These are phyloP conservation scores for Tilletiopsis washingtonensis DNA, from an alignment of 1,284 basidiomycete genomes.

Conservation along the genomic window DNA sequence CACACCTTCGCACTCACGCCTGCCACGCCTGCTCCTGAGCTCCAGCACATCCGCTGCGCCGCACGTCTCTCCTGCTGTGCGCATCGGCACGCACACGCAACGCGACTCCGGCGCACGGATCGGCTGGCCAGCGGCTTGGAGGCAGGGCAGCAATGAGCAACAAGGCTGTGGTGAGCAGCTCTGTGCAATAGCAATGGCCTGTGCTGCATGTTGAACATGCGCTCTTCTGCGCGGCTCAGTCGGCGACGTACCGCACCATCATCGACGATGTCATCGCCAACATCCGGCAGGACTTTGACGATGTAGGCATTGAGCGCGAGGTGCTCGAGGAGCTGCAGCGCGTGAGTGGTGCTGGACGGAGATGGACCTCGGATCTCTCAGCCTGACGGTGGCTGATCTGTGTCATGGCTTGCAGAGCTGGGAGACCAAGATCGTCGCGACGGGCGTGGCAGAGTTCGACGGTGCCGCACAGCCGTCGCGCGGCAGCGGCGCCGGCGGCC, in stretches of 20 bases:
- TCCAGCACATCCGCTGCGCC: no score
- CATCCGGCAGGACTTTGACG: slow-evolving; percentile 91
- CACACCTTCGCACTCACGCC: no score
- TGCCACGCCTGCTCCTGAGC: no score
- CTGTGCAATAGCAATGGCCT: background rate
- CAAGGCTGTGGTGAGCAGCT: slow-evolving; percentile 1
- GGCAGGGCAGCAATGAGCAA: slow-evolving; percentile 8
- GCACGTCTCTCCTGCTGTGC: no score
- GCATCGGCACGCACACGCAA: no score
- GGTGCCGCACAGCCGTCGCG: slow-evolving; percentile 48
- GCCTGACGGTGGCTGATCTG: background rate
- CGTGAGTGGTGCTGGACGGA: slow-evolving; percentile 65
- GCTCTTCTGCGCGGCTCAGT: slow-evolving; percentile 54
- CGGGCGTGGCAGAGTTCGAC: slow-evolving; percentile 88
- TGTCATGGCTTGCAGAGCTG: slow-evolving; percentile 67
- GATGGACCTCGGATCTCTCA: no score
- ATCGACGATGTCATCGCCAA: slow-evolving; percentile 90
- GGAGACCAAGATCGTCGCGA: slow-evolving; percentile 84
- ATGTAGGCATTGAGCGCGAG: slow-evolving; percentile 87
- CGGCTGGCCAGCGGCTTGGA: no score
- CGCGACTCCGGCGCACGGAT: no score
- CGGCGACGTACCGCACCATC: slow-evolving; percentile 78
- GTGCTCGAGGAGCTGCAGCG: slow-evolving; percentile 78
- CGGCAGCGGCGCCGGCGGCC: slow-evolving; percentile 1
- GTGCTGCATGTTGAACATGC: background rate